Evolutionary conservation across 768 basidiomycete genomes (phyloP), one percentile per base, ranked within the genome.

Genomic region (Gyrodon lividus): DNA sequence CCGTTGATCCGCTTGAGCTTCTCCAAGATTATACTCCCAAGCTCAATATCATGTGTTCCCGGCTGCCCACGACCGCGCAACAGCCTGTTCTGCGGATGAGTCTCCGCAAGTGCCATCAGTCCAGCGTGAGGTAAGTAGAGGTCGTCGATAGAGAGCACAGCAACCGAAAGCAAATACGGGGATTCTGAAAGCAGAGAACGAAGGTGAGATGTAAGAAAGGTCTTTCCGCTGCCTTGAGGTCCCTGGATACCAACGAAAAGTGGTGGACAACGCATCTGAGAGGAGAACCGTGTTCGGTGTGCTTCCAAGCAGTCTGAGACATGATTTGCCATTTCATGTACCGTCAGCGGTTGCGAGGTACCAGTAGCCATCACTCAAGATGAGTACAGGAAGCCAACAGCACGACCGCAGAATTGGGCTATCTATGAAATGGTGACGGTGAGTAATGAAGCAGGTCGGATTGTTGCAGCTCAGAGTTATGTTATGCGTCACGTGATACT

Each of bases 221-320:
- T 87, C 74, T 98, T 98, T 30, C 95, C 94, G 46, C 88, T 89
- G 10, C 95, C 95, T 69, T 98, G 95, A 0, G 95, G 93, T 1
- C 95, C 95, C 71, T 97, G 95, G 14, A 97, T 63, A 2, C 85
- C 93, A 12, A 95, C 82, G 54, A 97, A 87, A 14, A 97, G 73
- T 3, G 95, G 93, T 20, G 67, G 65, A 10, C 12, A 46, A 6
- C 13, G 43, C 8, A 37, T 23, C n/a, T 22, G 39, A n/a, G 51
- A 7, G 17, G 46, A 22, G 48, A 50, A 47, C 44, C 53, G 65
- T 30, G 59, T 31, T 19, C 68, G 69, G 59, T 74, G 71, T 2
- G 30, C 16, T 31, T 51, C 19, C n/a, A 79, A 60, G 24, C 77
- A 72, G 3, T 35, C n/a, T 19, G 65, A 59, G 38, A 81, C 61